Evolutionary conservation across 768 basidiomycete genomes (phyloP), one percentile per base, ranked within the genome.

Genomic region (Psilocybe cyanescens): DNA sequence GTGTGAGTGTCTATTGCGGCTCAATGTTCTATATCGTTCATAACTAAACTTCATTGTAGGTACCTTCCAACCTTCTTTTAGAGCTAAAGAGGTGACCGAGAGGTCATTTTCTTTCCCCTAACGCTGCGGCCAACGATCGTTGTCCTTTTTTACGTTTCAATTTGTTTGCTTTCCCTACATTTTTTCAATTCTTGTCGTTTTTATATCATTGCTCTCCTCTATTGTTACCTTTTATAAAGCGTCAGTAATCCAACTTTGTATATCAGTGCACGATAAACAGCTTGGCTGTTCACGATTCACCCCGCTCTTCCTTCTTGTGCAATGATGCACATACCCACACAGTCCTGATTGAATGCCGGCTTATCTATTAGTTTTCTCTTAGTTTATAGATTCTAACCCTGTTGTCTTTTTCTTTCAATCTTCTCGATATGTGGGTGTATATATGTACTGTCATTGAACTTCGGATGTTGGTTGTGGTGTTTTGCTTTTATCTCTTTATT

Each of bases 21-120:
- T 58, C 11, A 29, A 29, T 1, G 39, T 52, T 14, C 46, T 33
- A 45, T 55, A 29, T 12, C 58, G 33, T 17, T 24, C 31, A 6
- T 61, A 39, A 35, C 51, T 16, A 51, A 41, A 35, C 33, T 45
- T 29, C 64, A 9, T 67, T 87, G 85, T 63, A 80, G 86, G 24
- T 83, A 84, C 67, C 68, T 89, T 30, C 89, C 89, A n/a, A 86
- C 79, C 72, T 76, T 89, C 66, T 83, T 90, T 69, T 88, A 75
- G 80, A 53, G 53, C 35, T 33, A 14, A 50, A 17, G 44, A 59
- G 8, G 11, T 24, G 35, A 31, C 24, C 48, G 29, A 33, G 14
- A n/a, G 29, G 48, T 1, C 55, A 29, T 19, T 28, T 24, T 16
- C 48, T 31, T 31, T n/a, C 31, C 35, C 56, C 30, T 30, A 17